Conservation (phyloP, 2,329 filamentous ascomycete species). For the Epichloe gansuensis region DNA sequence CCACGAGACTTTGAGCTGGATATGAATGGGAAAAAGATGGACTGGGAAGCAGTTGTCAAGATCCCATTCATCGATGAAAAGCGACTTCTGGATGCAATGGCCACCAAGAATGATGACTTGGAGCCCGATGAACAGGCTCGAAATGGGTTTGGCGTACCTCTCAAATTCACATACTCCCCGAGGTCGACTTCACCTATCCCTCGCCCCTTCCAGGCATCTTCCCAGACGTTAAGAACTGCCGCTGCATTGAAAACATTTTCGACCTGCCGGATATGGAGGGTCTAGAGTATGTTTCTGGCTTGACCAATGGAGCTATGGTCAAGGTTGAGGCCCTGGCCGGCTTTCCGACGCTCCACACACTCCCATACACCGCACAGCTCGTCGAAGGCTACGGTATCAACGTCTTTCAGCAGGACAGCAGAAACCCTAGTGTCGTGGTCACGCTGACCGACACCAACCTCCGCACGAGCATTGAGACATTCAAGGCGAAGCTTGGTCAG, state of each 20-base stretch:
- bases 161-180: slow-evolving; percentile 85
- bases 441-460: slow-evolving; percentile 66
- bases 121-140: slow-evolving; percentile 65
- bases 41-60: slow-evolving; percentile 98
- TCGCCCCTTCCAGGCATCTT: slow-evolving; percentile 85
- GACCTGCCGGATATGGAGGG: slow-evolving; percentile 89
- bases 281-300: slow-evolving; percentile 68
- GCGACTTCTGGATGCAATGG: slow-evolving; percentile 75
- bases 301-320: slow-evolving; percentile 74
- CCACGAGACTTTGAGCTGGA: slow-evolving; percentile 93
- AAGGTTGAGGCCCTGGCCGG: slow-evolving; percentile 78
- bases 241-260: slow-evolving; percentile 91
- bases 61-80: slow-evolving; percentile 97
- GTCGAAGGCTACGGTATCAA: slow-evolving; percentile 68
- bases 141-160: slow-evolving; percentile 81
- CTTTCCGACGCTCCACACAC: slow-evolving; percentile 78
- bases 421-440: slow-evolving; percentile 92
- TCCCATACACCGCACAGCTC: slow-evolving; percentile 71
- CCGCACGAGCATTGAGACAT: slow-evolving; percentile 57
- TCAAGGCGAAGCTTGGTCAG: slow-evolving; percentile 70
- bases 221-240: slow-evolving; percentile 75
- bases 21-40: slow-evolving; percentile 99
- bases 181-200: slow-evolving; percentile 70
- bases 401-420: slow-evolving; percentile 90
- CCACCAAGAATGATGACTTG: slow-evolving; percentile 67